Evolutionary conservation across 148 eudicot species (phyloP).

Genomic region (Cornus controversa): DNA sequence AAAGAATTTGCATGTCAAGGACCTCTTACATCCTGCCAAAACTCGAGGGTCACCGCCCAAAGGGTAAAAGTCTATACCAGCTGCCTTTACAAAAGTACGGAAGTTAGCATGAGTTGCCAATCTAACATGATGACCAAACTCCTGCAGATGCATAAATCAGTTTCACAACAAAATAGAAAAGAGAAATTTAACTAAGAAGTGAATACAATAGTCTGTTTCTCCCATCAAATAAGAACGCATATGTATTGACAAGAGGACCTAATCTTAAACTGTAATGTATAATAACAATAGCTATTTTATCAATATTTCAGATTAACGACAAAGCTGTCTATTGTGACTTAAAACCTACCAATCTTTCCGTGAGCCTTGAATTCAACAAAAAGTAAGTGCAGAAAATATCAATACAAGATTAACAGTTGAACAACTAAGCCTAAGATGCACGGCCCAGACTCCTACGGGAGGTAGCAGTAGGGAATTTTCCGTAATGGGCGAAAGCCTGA

Average conservation of each 20-base stretch:
- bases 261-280: background rate
- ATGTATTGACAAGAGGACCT: background rate
- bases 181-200: background rate
- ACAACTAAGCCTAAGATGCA: background rate
- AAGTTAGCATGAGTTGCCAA: conserved; percentile 87
- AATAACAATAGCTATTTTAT: conserved; percentile 1
- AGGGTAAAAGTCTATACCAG: conserved; percentile 92
- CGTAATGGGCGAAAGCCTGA: no score
- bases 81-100: conserved; percentile 74
- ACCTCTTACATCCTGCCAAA: conserved; percentile 83
- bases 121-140: conserved; percentile 88
- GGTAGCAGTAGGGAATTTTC: no score
- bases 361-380: background rate
- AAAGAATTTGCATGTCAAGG: conserved; percentile 8
- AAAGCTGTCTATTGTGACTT: background rate
- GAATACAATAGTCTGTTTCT: background rate
- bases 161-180: background rate
- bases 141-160: conserved; percentile 49
- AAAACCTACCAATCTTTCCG: background rate
- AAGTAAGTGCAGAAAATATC: background rate
- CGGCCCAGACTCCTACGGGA: no score
- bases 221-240: background rate
- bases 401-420: background rate
- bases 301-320: background rate
- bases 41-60: conserved; percentile 92